A percentile compares a stretch with the other conserved stretches of the same genome.
These are phyloP conservation scores for Melanomma pulvis-pyrius DNA, from an alignment of 495 filamentous ascomycete genomes.

Conservation along the genomic window DNA sequence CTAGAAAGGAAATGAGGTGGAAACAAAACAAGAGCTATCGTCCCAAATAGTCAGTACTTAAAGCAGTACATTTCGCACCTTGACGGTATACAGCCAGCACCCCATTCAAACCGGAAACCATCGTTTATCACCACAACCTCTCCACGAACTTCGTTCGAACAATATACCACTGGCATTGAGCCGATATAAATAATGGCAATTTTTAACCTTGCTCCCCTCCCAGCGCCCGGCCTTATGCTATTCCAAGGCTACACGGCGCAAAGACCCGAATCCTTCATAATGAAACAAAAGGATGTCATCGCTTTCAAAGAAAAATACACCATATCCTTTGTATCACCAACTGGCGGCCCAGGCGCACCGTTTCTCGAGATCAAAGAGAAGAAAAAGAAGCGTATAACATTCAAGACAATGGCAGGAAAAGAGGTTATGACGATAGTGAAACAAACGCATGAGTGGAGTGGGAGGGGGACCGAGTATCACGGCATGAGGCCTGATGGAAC, in stretches of 20 bases:
- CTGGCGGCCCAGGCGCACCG: background rate
- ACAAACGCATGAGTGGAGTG: background rate
- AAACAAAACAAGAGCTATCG: too few relatives aligned
- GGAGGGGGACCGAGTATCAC: background rate
- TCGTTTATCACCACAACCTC: too few relatives aligned
- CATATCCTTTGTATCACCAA: background rate
- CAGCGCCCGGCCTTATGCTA: background rate
- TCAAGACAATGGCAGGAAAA: background rate
- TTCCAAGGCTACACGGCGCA: constrained; percentile 9
- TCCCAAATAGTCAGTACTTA: too few relatives aligned
- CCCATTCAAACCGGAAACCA: too few relatives aligned
- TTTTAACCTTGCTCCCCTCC: constrained; percentile 2
- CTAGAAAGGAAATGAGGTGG: too few relatives aligned
- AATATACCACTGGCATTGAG: too few relatives aligned
- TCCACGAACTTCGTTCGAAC: too few relatives aligned
- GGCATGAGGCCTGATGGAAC: background rate
- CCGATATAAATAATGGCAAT: too few relatives aligned
- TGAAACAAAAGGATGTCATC: background rate
- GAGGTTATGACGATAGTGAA: constrained; percentile 8
- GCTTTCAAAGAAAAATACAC: background rate
- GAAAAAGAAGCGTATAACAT: background rate
- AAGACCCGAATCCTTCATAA: background rate
- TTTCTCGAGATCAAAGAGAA: background rate
- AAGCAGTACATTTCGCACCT: too few relatives aligned
- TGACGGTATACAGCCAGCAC: too few relatives aligned